Conservation (phyloP, 495 filamentous ascomycete genomes). For the Penicillium desertorum region DNA sequence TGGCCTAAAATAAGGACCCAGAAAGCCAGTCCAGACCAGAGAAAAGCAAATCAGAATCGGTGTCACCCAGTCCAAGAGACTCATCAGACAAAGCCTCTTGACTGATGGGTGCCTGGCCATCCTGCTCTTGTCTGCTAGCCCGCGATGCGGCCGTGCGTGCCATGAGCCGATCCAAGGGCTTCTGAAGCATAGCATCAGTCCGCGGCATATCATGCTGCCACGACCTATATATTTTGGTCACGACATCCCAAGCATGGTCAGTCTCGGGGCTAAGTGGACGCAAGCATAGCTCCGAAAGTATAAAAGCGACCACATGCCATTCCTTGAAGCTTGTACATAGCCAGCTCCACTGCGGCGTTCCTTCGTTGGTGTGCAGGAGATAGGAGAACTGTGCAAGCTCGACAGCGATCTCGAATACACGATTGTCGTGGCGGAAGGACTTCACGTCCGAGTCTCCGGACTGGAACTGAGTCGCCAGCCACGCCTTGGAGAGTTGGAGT, state of each 20-base stretch:
- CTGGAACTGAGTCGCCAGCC: slow-evolving; percentile 52
- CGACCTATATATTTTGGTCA: slow-evolving; percentile 55
- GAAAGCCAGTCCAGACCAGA: neutral
- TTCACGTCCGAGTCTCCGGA: slow-evolving; percentile 32
- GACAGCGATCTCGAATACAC: slow-evolving; percentile 64
- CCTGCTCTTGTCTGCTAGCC: neutral
- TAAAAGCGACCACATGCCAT: slow-evolving; percentile 70
- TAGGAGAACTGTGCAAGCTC: slow-evolving; percentile 59
- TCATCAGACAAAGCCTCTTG: neutral
- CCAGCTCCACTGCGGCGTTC: slow-evolving; percentile 68
- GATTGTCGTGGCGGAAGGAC: slow-evolving; percentile 40
- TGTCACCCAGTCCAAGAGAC: neutral
- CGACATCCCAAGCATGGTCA: slow-evolving; percentile 70
- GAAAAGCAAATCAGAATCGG: neutral
- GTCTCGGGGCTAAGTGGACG: slow-evolving; percentile 59
- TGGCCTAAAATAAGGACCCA: neutral
- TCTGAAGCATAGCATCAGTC: slow-evolving; percentile 60
- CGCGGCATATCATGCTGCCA: slow-evolving; percentile 45
- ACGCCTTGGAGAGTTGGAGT: slow-evolving; percentile 64
- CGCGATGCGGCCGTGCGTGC: slow-evolving; percentile 11
- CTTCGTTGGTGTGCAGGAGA: slow-evolving; percentile 59
- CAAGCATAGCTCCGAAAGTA: slow-evolving; percentile 65
- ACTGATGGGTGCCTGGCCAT: neutral
- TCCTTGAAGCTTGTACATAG: slow-evolving; percentile 77
- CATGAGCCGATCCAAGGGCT: slow-evolving; percentile 54